These are phyloP conservation scores for Alternaria rosae DNA, from an alignment of 2,329 filamentous ascomycete genomes.

Conservation along the genomic window DNA sequence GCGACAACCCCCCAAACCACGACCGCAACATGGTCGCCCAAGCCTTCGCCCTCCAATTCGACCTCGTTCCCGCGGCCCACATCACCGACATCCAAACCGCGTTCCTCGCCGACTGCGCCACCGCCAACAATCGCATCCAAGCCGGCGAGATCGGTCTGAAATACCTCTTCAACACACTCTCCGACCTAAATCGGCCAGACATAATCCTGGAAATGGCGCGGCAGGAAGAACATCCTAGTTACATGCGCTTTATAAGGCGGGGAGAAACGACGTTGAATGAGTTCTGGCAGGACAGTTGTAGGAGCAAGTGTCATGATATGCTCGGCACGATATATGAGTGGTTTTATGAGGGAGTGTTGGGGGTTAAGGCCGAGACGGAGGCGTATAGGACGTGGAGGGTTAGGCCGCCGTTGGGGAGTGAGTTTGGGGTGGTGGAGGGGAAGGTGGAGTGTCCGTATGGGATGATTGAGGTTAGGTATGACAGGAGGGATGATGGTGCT, in stretches of 20 bases:
- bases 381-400: slow-evolving; percentile 54
- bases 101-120: slow-evolving; percentile 36
- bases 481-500: neutral
- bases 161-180: slow-evolving; percentile 53
- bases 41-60: slow-evolving; percentile 49
- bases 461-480: slow-evolving; percentile 42
- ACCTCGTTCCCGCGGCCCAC: slow-evolving; percentile 36
- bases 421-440: slow-evolving; percentile 52
- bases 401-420: slow-evolving; percentile 50
- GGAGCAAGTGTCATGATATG: slow-evolving; percentile 59
- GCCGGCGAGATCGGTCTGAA: slow-evolving; percentile 55
- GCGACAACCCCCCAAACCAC: slow-evolving; percentile 38
- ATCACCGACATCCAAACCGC: slow-evolving; percentile 36
- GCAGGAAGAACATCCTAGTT: slow-evolving; percentile 58
- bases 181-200: slow-evolving; percentile 47
- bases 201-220: slow-evolving; percentile 55
- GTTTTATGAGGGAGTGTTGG: slow-evolving; percentile 55
- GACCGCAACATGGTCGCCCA: slow-evolving; percentile 53
- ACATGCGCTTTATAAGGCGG: slow-evolving; percentile 57
- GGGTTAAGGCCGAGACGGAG: slow-evolving; percentile 47
- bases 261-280: slow-evolving; percentile 56
- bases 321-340: slow-evolving; percentile 59
- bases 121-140: slow-evolving; percentile 44
- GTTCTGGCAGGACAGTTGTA: slow-evolving; percentile 56
- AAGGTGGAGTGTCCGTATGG: slow-evolving; percentile 52